These are phyloP conservation scores for Aspergillus kassunensis DNA, from an alignment of 495 filamentous ascomycete genomes.

Conservation along the genomic window DNA sequence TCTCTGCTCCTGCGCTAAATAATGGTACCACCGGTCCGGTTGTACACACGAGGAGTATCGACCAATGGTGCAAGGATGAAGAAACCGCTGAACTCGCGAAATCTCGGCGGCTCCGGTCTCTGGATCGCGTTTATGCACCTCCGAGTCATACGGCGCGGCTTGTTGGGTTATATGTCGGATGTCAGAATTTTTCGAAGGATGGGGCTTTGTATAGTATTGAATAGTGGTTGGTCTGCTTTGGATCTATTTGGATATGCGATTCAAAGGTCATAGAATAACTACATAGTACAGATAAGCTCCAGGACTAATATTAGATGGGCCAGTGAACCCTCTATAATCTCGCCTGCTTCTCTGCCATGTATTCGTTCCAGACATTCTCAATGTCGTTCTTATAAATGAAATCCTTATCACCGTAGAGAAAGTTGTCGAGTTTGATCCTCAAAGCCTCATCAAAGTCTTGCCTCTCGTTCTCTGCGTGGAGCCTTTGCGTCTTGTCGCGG, in stretches of 20 bases:
- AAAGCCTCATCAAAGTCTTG: slow-evolving; percentile 32
- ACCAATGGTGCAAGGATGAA: slow-evolving; percentile 8
- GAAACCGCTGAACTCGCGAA: slow-evolving; percentile 1
- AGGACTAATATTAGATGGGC: too few species aligned
- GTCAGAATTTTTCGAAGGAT: slow-evolving; percentile 1
- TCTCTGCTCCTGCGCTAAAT: too few species aligned
- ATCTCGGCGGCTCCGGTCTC: neutral
- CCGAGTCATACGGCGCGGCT: neutral
- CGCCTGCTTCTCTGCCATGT: neutral
- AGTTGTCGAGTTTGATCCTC: slow-evolving; percentile 26
- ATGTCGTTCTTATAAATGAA: slow-evolving; percentile 49
- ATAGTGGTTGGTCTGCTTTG: too few species aligned
- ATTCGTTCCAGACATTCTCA: slow-evolving; percentile 34
- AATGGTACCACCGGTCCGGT: too few species aligned
- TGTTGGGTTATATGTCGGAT: slow-evolving; percentile 12
- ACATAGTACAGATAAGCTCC: too few species aligned
- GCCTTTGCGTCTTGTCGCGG: neutral
- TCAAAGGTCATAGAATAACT: too few species aligned
- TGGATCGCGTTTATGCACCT: neutral
- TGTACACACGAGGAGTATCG: neutral
- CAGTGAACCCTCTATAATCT: too few species aligned
- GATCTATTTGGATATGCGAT: too few species aligned
- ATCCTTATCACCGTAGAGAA: slow-evolving; percentile 18
- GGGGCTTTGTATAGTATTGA: slow-evolving; percentile 15
- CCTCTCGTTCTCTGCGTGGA: neutral